Percentiles rank a stretch among this genome's conserved stretches.
These are phyloP conservation scores for Podospora conica DNA, from an alignment of 495 filamentous ascomycete genomes.

Conservation along the genomic window DNA sequence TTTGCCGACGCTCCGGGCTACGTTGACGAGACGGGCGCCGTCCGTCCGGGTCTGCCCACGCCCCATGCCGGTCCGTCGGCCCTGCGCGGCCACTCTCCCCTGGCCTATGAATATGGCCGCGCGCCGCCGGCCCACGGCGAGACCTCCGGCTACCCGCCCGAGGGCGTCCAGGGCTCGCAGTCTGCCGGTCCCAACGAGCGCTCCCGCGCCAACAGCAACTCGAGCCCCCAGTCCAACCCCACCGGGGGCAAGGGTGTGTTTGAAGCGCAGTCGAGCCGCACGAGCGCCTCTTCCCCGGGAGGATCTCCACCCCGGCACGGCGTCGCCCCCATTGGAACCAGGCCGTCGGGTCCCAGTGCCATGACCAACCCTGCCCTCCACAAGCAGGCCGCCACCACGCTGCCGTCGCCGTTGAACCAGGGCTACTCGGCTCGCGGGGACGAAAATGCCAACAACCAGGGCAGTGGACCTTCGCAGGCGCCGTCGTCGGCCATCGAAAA, in stretches of 20 bases:
- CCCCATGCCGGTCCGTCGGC: constrained; percentile 38
- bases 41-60: constrained; percentile 47
- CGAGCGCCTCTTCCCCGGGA: constrained; percentile 83
- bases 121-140: constrained; percentile 35
- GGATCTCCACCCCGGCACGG: constrained; percentile 75
- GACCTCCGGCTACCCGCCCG: constrained; percentile 48
- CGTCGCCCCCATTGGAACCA: constrained; percentile 88
- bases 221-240: constrained; percentile 65
- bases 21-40: constrained; percentile 53
- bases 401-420: constrained; percentile 82
- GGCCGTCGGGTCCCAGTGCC: constrained; percentile 52
- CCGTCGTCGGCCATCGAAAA: constrained; percentile 36
- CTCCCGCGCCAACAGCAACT: constrained; percentile 81
- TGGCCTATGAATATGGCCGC: constrained; percentile 44
- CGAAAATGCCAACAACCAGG: constrained; percentile 29
- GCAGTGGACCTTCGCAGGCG: constrained; percentile 31
- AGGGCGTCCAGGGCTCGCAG: constrained; percentile 34
- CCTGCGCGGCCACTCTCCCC: constrained; percentile 53
- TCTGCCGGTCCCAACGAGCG: constrained; percentile 52
- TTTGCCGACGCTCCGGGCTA: constrained; percentile 57
- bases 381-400: constrained; percentile 84
- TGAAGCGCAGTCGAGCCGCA: constrained; percentile 71
- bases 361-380: constrained; percentile 62
- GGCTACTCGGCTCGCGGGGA: constrained; percentile 53
- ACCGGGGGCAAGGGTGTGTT: constrained; percentile 60